A percentile compares a stretch with the other conserved stretches of the same genome.
These are phyloP conservation scores for Neofusicoccum parvum DNA, from an alignment of 2,329 filamentous ascomycete species.

Conservation along the genomic window DNA sequence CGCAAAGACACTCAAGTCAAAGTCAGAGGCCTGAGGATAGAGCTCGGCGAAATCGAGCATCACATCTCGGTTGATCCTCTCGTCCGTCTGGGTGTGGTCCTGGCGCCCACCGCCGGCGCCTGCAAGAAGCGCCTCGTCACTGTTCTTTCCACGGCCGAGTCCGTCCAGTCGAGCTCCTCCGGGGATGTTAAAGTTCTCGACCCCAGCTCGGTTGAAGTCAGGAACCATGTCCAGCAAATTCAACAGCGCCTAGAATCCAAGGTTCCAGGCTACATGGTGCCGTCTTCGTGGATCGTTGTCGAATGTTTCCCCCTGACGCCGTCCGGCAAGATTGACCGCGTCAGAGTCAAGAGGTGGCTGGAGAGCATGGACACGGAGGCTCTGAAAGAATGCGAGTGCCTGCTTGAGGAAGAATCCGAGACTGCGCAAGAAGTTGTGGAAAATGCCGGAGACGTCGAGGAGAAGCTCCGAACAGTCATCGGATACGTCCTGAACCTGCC, in stretches of 20 bases:
- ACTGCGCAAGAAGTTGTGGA: background rate
- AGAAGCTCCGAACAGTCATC: background rate
- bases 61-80: constrained; percentile 32
- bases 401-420: background rate
- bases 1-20: constrained; percentile 42
- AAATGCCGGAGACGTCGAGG: background rate
- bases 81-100: constrained; percentile 1
- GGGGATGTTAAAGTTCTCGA: background rate
- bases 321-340: constrained; percentile 8
- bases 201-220: constrained; percentile 30
- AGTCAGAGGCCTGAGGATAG: constrained; percentile 40
- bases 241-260: background rate
- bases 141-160: background rate
- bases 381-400: background rate
- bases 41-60: constrained; percentile 44
- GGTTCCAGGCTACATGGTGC: constrained; percentile 3
- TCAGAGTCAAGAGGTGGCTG: background rate
- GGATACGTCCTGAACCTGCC: constrained; percentile 13
- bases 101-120: constrained; percentile 9
- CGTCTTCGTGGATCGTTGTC: constrained; percentile 4
- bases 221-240: background rate
- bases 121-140: constrained; percentile 8
- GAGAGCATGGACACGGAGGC: constrained; percentile 5
- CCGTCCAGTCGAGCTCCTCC: background rate
- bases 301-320: constrained; percentile 5